Base-by-base conservation (phyloP, 805 yeast genomes). In the Kodamaea sagamina region DNA sequence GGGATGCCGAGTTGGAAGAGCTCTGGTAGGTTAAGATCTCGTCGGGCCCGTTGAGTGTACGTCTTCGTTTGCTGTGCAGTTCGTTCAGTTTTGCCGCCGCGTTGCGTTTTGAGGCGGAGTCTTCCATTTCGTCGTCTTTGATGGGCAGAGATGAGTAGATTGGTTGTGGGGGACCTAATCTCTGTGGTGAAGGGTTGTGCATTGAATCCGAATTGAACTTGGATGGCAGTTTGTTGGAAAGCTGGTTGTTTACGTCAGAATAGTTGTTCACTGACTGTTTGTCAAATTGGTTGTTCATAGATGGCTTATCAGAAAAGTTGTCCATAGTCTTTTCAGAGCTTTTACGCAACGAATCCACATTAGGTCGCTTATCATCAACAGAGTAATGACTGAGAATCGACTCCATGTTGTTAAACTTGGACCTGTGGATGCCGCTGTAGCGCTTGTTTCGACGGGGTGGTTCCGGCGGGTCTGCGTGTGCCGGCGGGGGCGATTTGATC, bases 1-100 rank as follows among this genome's bases (percentile, higher is more conserved):
- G 34, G 10, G 34, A 29, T 15, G 34, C 34, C 10, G 34, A 29
- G 11, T 29, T 29, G 34, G 34, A 29, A 7, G 42, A 39, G 25
- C 42, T 39, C 22, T 36, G 36, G 38, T 36, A 36, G 19, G 41
- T 36, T 17, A 41, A 28, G n/a, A 37, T 54, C 18, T 69, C 73
- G 43, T 71, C 74, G 4, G 67, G 69, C 3, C 73, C 74, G 36
- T 68, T 70, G 26, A 69, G 55, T 0, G 76, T 71, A 37, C 74
- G 51, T 48, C 74, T 61, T 41, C 69, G 56, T 36, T 67, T 67
- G 19, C 62, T 12, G 18, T 36, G 41, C 28, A 35, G 28, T 5
- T 35, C 38, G 28, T 22, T 35, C 11, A 24, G 16, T 35, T 35
- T 35, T 4, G 27, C 28, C 3, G 27, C 26, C 4, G 27, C 11